Base-by-base conservation (phyloP, 495 filamentous ascomycete species). In the Aspergillus nanangensis region DNA sequence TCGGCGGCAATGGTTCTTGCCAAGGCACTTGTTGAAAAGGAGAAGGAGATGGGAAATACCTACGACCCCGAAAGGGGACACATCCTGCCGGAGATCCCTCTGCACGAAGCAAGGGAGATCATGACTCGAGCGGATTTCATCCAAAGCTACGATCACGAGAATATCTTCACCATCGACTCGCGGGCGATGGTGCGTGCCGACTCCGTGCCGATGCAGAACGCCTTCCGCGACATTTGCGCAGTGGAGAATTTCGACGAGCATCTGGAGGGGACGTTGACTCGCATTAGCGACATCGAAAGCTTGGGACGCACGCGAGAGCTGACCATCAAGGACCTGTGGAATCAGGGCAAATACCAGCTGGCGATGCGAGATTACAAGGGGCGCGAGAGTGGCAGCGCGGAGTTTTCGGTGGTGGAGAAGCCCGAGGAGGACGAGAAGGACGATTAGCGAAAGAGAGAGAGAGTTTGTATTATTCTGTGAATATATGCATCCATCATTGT, bases 41-140 rank as follows among this genome's bases (percentile, higher is more conserved):
- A 90, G 58, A 63, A 79, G n/a, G 74, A 84, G 10, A 85, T 84
- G 66, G 77, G 78, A 17, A 66, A 56, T 20, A 80, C 57, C 4
- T 86, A 88, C 59, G 74, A 89, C 48, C 67, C 72, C 0, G 71
- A 82, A 17, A 65, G 57, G 10, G 88, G 87, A 20, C 88, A 96
- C 60, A 75, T 87, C 24, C 76, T 98, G 9, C 93, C 93, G 0
- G 75, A 84, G 48, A 86, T 89, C 37, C 79, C 86, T 0, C 78
- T 98, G 15, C 89, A 96, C 54, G 76, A 87, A 55, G 89, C 91
- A 0, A 83, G 93, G 31, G 73, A 89, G 72, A 76, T 96, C 56
- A 98, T 98, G 93, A 98, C 93, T 8, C 78, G 93, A 23, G 82
- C 89, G 15, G 93, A 97, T 57, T 98, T 98, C 62, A 90, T 98